phyloP scores from a whole-genome alignment of 169 alveolate genomes.

The Plasmodium sp. region DNA sequence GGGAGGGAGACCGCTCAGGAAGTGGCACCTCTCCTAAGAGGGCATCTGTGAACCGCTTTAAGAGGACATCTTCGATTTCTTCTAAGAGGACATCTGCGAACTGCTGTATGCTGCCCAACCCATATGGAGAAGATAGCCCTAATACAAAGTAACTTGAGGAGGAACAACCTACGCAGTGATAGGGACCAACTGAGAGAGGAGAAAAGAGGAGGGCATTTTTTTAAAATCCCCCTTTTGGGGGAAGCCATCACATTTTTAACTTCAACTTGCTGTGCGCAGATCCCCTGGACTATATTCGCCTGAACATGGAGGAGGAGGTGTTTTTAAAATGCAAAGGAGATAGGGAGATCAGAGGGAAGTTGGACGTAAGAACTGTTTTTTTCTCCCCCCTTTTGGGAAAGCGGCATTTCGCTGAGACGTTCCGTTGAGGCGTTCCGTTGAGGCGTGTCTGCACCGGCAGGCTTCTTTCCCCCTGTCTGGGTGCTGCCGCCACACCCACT shows the following conservation, averaged over 20 bases:
- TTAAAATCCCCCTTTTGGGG: background rate
- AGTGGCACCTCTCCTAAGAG: background rate
- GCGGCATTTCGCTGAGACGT: background rate
- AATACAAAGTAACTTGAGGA: slow-evolving; percentile 33
- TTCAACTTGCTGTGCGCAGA: slow-evolving; percentile 76
- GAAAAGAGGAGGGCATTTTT: background rate
- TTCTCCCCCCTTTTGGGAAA: background rate
- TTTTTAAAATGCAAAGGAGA: slow-evolving; percentile 92
- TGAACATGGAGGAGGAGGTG: slow-evolving; percentile 90
- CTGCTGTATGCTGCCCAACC: background rate
- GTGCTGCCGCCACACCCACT: background rate
- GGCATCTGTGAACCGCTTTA: background rate
- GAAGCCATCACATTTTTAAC: background rate
- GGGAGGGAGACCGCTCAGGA: background rate
- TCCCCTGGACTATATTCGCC: slow-evolving; percentile 92
- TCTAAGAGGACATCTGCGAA: background rate
- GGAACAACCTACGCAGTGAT: background rate
- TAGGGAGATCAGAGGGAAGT: slow-evolving; percentile 91
- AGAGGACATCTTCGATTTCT: too few relatives aligned
- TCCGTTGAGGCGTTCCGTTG: background rate
- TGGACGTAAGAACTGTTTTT: slow-evolving; percentile 80
- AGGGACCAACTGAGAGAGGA: background rate
- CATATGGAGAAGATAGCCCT: slow-evolving; percentile 31
- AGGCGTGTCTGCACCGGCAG: background rate
- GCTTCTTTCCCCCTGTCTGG: background rate